phyloP scores from a whole-genome alignment of 768 basidiomycete species.

The Lactarius psammicola region DNA sequence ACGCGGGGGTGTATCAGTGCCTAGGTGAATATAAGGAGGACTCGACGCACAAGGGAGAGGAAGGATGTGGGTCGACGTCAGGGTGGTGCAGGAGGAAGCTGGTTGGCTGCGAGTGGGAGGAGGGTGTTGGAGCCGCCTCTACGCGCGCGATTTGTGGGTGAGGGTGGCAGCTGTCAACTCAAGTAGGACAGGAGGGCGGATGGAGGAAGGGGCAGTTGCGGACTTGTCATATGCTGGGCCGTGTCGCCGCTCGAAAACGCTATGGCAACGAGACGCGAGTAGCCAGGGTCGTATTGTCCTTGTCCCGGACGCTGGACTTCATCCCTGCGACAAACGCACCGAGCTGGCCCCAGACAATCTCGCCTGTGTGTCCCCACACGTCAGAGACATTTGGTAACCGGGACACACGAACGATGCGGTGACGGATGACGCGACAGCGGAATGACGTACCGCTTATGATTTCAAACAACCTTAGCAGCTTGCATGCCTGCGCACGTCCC shows the following conservation, averaged over 20 bases:
- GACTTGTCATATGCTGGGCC: slow-evolving; percentile 27
- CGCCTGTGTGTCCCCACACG: slow-evolving; percentile 8
- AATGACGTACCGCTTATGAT: slow-evolving; percentile 24
- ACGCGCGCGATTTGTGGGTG: slow-evolving; percentile 20
- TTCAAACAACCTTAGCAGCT: slow-evolving; percentile 17
- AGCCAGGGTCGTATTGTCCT: background rate
- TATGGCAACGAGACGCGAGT: slow-evolving; percentile 11
- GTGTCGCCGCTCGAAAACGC: slow-evolving; percentile 25
- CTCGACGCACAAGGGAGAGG: slow-evolving; percentile 19
- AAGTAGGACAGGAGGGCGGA: background rate
- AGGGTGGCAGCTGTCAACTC: slow-evolving; percentile 2
- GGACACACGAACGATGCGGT: background rate
- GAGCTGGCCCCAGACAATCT: slow-evolving; percentile 27
- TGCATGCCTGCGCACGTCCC: slow-evolving; percentile 7
- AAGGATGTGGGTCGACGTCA: slow-evolving; percentile 16
- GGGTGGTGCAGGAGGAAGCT: slow-evolving; percentile 27
- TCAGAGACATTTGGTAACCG: background rate
- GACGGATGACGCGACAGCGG: too few relatives aligned
- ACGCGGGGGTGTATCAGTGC: too few relatives aligned
- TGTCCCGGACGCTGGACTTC: slow-evolving; percentile 23
- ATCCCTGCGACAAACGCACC: slow-evolving; percentile 23
- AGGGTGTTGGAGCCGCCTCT: slow-evolving; percentile 21
- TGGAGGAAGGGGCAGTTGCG: background rate
- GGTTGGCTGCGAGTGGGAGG: slow-evolving; percentile 7
- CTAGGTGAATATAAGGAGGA: too few relatives aligned